Evolutionary conservation across 106 monocot genomes (phyloP).

Genomic region (Allium cepa): DNA sequence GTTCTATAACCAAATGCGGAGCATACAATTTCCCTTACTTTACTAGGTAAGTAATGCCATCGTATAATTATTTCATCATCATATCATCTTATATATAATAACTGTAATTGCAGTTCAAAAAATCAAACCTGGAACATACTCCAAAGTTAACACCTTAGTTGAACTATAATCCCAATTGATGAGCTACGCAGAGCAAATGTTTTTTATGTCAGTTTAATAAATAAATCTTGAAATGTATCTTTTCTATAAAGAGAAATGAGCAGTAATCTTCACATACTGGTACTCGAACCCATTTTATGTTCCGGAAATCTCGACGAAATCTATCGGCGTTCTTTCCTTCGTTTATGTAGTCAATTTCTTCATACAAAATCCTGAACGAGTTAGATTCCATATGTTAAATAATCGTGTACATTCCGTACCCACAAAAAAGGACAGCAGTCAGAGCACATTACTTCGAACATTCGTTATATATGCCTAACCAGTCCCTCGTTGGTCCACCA

Average conservation of each 20-base stretch:
- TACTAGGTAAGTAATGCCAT: background rate
- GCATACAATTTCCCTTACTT: background rate
- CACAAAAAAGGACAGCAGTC: background rate
- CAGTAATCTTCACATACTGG: slow-evolving; percentile 52
- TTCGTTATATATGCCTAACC: slow-evolving; percentile 94
- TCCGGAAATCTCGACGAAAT: slow-evolving; percentile 95
- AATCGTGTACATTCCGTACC: no score
- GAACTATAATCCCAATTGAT: slow-evolving; percentile 92
- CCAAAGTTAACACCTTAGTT: slow-evolving; percentile 77
- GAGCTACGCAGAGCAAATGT: slow-evolving; percentile 31
- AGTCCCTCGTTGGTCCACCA: slow-evolving; percentile 88
- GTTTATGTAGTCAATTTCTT: slow-evolving; percentile 98
- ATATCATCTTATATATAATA: background rate
- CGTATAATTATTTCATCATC: background rate
- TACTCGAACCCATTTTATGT: slow-evolving; percentile 95
- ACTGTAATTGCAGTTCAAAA: background rate
- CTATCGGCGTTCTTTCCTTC: slow-evolving; percentile 99
- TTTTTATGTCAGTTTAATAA: background rate
- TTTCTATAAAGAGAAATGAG: background rate
- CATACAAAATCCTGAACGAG: slow-evolving; percentile 69
- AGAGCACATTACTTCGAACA: slow-evolving; percentile 42
- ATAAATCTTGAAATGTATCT: background rate
- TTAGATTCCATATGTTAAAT: background rate
- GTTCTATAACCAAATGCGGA: slow-evolving; percentile 1
- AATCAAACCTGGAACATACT: slow-evolving; percentile 84